Base-by-base conservation (phyloP, 192 early-diverging fungal genomes). In the Backusella tarrabulga region DNA sequence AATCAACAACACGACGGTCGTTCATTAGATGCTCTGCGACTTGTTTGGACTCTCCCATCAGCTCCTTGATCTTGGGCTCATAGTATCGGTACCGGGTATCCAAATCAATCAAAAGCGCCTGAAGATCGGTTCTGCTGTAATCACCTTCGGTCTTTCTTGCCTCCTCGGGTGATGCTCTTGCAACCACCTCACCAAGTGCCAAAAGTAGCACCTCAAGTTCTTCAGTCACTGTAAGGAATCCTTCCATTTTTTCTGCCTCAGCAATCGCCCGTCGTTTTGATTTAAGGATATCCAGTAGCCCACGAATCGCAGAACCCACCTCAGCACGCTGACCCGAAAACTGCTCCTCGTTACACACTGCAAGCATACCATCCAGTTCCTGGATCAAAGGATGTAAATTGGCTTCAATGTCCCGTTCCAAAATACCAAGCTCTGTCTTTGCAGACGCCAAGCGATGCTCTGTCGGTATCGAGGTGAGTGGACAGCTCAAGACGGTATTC, bases 81-180 rank as follows among this genome's bases (percentile, higher is more conserved):
- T 86, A 86, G 41, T 86, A 84, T 3, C 72, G 68, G 42, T 84
- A 82, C 4, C 83, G 72, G 0, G 83, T 82, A n/a, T 86, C 85
- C 7, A 86, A 44, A 41, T 86, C 85, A 76, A 84, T 86, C 8
- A 76, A 68, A 2, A 81, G 41, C 11, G 80, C 73, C 41, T 86
- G 80, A 7, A 86, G 68, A 52, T 86, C 85, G 17, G 80, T 71
- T 34, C 63, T 74, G 1, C 52, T 50, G 19, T 40, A 69, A 17
- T 4, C 63, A 23, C 44, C 71, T 15, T 26, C 46, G 41, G 67
- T 38, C 36, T 74, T 56, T 67, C 73, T 17, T 66, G 73, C 66
- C 5, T 72, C 11, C 26, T 75, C 34, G 2, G 72, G 76, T 6
- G 68, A 68, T 3, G 83, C 77, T 60, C 70, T 52, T 12, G 77